Conservation (phyloP, 2,329 filamentous ascomycete genomes). For the Sporothrix brunneoviolacea region DNA sequence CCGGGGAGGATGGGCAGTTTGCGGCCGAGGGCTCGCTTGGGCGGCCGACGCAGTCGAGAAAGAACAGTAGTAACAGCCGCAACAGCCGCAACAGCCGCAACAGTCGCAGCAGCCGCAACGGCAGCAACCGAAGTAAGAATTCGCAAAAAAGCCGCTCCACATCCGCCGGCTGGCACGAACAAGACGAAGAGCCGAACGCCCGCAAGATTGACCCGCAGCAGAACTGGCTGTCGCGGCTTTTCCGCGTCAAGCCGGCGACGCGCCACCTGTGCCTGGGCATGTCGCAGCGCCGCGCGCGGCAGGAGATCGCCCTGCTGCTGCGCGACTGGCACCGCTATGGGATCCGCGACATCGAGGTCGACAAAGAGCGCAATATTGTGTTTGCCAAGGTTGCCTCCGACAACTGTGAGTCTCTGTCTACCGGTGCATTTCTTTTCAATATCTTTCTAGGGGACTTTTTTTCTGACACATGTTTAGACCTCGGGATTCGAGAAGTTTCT, state of each 20-base stretch:
- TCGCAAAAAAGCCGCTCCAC: slow-evolving; percentile 5
- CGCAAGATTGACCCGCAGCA: slow-evolving; percentile 61
- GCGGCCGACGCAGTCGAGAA: slow-evolving; percentile 15
- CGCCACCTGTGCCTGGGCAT: slow-evolving; percentile 69
- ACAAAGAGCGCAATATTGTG: slow-evolving; percentile 72
- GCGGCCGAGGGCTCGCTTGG: slow-evolving; percentile 13
- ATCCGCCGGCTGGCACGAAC: slow-evolving; percentile 14
- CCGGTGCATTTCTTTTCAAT: neutral
- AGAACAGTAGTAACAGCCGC: slow-evolving; percentile 13
- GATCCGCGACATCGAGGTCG: slow-evolving; percentile 70
- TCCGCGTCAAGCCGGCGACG: slow-evolving; percentile 79
- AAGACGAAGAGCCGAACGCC: slow-evolving; percentile 33
- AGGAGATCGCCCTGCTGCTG: slow-evolving; percentile 68
- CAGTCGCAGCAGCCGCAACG: slow-evolving; percentile 6
- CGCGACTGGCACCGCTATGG: slow-evolving; percentile 77
- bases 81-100: slow-evolving; percentile 3
- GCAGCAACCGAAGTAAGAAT: slow-evolving; percentile 10
- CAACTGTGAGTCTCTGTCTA: slow-evolving; percentile 61
- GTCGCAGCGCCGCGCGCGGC: slow-evolving; percentile 64
- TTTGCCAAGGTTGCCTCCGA: slow-evolving; percentile 67
- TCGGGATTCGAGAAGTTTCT: slow-evolving; percentile 78
- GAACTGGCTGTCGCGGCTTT: slow-evolving; percentile 84
- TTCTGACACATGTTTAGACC: slow-evolving; percentile 35
- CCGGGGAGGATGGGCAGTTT: slow-evolving; percentile 26
- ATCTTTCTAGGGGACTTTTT: neutral